Evolutionary conservation across 345 rosid genomes (phyloP).

Genomic region (Erucastrum elatum): DNA sequence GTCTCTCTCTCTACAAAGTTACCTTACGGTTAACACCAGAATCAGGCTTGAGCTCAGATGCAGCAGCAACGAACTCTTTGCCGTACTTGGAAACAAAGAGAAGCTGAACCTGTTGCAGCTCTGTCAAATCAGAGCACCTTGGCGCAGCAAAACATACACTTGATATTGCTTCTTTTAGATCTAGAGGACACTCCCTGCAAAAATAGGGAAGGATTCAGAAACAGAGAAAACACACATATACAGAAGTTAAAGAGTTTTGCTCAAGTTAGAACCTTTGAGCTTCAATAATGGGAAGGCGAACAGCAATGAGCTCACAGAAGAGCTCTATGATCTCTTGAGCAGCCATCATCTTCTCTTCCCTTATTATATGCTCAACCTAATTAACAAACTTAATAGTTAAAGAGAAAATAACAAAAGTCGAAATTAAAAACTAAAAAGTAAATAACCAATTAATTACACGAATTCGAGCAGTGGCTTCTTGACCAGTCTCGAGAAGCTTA

Average conservation of each 20-base stretch:
- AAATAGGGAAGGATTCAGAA: not conserved
- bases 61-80: conserved; percentile 86
- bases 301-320: conserved; percentile 78
- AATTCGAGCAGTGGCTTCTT: conserved; percentile 97
- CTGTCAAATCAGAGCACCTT: conserved; percentile 91
- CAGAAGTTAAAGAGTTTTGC: not conserved
- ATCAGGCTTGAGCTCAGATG: conserved; percentile 89
- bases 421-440: not conserved
- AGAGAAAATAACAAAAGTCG: not conserved
- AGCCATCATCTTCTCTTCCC: conserved; percentile 99
- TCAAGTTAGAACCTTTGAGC: conserved; percentile 63
- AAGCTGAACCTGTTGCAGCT: conserved; percentile 89
- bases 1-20: not conserved
- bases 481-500: conserved; percentile 95
- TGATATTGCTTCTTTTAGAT: conserved; percentile 92
- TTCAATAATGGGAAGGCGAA: conserved; percentile 94
- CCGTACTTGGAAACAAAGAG: conserved; percentile 83
- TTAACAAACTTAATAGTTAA: not conserved
- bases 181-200: conserved; percentile 95
- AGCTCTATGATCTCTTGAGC: conserved; percentile 96
- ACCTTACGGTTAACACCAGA: conserved; percentile 99
- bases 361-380: conserved; percentile 90
- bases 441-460: conserved; percentile 56
- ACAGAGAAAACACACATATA: not conserved
- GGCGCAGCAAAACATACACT: conserved; percentile 97